Conservation (phyloP, 352 stramenopile genomes). For the Globisporangium spinosum region DNA sequence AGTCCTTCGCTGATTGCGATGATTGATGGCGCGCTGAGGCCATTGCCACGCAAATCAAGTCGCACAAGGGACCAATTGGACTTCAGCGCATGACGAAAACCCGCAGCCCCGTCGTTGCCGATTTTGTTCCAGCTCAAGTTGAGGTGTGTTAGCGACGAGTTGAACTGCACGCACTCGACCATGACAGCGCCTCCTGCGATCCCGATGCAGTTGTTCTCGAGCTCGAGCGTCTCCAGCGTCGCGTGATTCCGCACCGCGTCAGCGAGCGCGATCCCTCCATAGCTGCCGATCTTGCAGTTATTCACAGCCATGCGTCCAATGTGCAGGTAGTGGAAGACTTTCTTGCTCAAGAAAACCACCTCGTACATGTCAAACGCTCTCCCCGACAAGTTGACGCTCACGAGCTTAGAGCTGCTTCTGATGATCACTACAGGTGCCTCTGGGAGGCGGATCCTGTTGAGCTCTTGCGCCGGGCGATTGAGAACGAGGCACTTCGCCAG, state of each 20-base stretch:
- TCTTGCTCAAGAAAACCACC: conserved; percentile 57
- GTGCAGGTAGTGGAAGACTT: conserved; percentile 69
- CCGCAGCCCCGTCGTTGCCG: conserved; percentile 49
- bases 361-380: conserved; percentile 54
- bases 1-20: conserved; percentile 53
- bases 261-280: conserved; percentile 49
- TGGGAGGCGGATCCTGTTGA: conserved; percentile 53
- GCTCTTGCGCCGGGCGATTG: conserved; percentile 55
- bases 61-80: conserved; percentile 44
- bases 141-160: conserved; percentile 50
- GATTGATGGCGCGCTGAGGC: conserved; percentile 43
- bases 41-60: conserved; percentile 73
- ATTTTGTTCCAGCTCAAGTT: conserved; percentile 81
- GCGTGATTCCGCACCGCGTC: conserved; percentile 65
- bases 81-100: conserved; percentile 39
- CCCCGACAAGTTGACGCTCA: conserved; percentile 50
- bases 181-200: conserved; percentile 47
- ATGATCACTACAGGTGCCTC: neutral
- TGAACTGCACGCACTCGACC: conserved; percentile 56
- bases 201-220: conserved; percentile 67
- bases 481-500: conserved; percentile 59
- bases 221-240: conserved; percentile 50
- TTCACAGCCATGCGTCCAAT: conserved; percentile 56
- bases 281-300: conserved; percentile 47
- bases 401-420: conserved; percentile 22